Conservation (phyloP, 2,329 filamentous ascomycete species). For the Hymenoscyphus fraxineus region DNA sequence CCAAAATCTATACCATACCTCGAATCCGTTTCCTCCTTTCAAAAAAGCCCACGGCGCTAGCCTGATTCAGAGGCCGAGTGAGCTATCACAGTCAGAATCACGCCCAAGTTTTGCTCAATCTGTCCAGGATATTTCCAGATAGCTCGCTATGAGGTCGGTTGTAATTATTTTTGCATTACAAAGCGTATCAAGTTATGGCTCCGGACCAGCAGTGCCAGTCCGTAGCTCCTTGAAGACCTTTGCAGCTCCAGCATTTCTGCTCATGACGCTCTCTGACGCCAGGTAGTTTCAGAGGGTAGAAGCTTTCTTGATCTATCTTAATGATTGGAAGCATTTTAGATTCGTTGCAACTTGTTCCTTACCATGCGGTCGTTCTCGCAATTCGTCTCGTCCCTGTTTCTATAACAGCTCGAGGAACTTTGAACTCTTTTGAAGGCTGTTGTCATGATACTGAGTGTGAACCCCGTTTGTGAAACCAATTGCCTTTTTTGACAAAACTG, state of each 20-base stretch:
- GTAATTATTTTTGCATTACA: background rate
- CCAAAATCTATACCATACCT: no score
- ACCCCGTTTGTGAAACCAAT: no score
- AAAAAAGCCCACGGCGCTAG: background rate
- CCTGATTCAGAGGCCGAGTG: background rate
- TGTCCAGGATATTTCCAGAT: background rate
- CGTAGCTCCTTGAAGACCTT: background rate
- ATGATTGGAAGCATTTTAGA: background rate
- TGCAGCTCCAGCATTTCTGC: background rate
- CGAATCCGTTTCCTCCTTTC: background rate
- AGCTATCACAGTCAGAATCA: background rate
- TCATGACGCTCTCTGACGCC: background rate
- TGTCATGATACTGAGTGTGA: background rate
- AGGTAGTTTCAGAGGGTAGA: no score
- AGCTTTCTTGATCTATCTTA: background rate
- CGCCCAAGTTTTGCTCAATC: background rate
- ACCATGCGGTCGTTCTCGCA: background rate
- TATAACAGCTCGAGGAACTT: background rate
- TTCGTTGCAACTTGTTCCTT: background rate
- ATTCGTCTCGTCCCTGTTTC: background rate
- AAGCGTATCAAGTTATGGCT: background rate
- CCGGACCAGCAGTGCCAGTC: background rate
- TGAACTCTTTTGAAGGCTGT: background rate
- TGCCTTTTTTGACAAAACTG: no score
- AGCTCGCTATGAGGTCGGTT: background rate